Conservation (phyloP, 192 early-diverging fungal genomes). For the Umbelopsis vinacea region DNA sequence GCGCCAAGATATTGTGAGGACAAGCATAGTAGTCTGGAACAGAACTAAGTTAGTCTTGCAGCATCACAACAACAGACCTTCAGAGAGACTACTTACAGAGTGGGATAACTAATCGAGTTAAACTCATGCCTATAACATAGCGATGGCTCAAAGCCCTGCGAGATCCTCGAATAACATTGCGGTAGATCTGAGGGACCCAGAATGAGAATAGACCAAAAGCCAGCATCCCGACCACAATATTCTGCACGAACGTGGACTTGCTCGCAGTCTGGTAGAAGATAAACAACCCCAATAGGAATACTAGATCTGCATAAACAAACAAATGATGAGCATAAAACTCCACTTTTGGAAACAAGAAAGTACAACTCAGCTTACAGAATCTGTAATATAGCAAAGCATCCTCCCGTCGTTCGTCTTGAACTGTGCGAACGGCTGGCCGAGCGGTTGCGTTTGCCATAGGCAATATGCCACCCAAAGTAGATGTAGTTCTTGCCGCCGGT, state of each 20-base stretch:
- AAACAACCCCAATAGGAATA: constrained; percentile 62
- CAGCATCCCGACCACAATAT: constrained; percentile 47
- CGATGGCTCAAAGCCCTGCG: constrained; percentile 56
- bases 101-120: constrained; percentile 60
- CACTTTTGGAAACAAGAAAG: constrained; percentile 21
- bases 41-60: not conserved
- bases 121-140: constrained; percentile 64
- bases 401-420: constrained; percentile 43
- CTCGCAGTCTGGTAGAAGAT: constrained; percentile 63
- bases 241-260: constrained; percentile 49
- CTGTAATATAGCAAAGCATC: constrained; percentile 57
- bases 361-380: constrained; percentile 56
- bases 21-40: constrained; percentile 55
- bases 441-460: constrained; percentile 37
- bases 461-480: constrained; percentile 38
- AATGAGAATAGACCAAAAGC: constrained; percentile 64
- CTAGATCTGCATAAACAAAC: constrained; percentile 53
- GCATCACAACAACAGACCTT: not conserved
- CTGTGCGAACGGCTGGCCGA: constrained; percentile 25
- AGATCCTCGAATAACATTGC: constrained; percentile 70
- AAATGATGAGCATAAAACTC: not conserved
- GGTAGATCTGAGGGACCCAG: constrained; percentile 83
- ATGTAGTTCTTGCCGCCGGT: not conserved
- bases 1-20: constrained; percentile 58
- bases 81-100: constrained; percentile 53